These are phyloP conservation scores for Myxozyma melibiosi DNA, from an alignment of 805 yeast species.

Conservation along the genomic window DNA sequence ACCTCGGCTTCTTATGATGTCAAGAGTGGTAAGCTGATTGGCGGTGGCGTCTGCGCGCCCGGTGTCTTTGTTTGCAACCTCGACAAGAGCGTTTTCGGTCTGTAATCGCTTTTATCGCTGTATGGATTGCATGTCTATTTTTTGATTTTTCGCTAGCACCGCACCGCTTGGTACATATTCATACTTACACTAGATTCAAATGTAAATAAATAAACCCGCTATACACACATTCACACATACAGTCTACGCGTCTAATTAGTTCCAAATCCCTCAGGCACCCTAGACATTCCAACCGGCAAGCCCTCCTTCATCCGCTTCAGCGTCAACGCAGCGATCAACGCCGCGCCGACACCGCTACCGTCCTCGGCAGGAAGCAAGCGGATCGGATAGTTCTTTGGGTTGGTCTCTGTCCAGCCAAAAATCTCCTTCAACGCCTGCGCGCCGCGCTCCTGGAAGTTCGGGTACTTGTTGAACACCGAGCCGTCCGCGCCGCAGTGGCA, in stretches of 20 bases:
- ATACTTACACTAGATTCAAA: too few relatives aligned
- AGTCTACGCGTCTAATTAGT: neutral
- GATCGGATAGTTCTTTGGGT: conserved; percentile 70
- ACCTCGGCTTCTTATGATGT: conserved; percentile 10
- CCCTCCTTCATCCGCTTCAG: conserved; percentile 56
- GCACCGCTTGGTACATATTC: neutral
- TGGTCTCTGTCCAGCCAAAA: conserved; percentile 67
- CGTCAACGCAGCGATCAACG: conserved; percentile 94
- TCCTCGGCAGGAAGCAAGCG: conserved; percentile 91
- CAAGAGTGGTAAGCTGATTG: conserved; percentile 7
- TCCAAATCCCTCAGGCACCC: conserved; percentile 10
- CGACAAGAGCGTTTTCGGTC: conserved; percentile 1
- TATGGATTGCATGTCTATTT: neutral
- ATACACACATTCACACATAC: neutral
- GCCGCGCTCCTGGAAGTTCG: conserved; percentile 86
- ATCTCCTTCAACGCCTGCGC: conserved; percentile 86
- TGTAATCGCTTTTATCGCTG: conserved; percentile 1
- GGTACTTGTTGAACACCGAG: conserved; percentile 91
- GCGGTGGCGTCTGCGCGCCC: conserved; percentile 14
- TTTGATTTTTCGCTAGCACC: conserved; percentile 39
- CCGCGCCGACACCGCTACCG: conserved; percentile 99
- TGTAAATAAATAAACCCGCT: too few relatives aligned
- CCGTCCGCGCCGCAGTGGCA: conserved; percentile 96
- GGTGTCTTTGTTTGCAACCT: conserved; percentile 15
- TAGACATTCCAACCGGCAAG: conserved; percentile 24